Evolutionary conservation across 1,284 basidiomycete genomes (phyloP).

Genomic region (Nidula niveotomentosa): DNA sequence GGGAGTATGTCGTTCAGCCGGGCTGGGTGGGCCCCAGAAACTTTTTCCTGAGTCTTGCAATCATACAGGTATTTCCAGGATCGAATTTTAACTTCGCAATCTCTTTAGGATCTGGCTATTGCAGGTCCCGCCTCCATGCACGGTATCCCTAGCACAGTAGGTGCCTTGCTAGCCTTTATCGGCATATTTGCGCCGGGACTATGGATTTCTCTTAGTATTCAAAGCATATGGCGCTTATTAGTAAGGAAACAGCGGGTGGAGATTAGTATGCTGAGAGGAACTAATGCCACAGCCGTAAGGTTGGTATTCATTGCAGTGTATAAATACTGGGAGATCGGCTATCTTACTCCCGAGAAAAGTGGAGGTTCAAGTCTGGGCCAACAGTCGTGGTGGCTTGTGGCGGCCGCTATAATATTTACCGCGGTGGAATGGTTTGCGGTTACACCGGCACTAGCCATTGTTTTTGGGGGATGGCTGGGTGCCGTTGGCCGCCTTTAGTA

Average conservation of each 20-base stretch:
- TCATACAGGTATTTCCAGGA: slow-evolving; percentile 52
- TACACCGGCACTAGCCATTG: slow-evolving; percentile 27
- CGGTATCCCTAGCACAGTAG: slow-evolving; percentile 28
- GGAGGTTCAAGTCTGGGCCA: slow-evolving; percentile 24
- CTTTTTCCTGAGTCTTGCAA: slow-evolving; percentile 58
- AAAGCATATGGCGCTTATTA: slow-evolving; percentile 48
- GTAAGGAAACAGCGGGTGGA: slow-evolving; percentile 36
- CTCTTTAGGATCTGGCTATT: slow-evolving; percentile 49
- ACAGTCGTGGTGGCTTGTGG: slow-evolving; percentile 35
- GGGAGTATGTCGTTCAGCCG: slow-evolving; percentile 54
- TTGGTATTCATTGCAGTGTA: slow-evolving; percentile 57
- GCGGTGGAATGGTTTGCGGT: slow-evolving; percentile 31
- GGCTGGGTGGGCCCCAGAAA: slow-evolving; percentile 52
- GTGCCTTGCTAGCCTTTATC: slow-evolving; percentile 45
- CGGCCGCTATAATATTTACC: slow-evolving; percentile 26
- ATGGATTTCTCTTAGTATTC: slow-evolving; percentile 46
- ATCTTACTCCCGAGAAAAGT: slow-evolving; percentile 22
- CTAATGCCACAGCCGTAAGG: slow-evolving; percentile 55
- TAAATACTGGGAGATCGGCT: slow-evolving; percentile 43
- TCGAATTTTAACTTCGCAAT: slow-evolving; percentile 63
- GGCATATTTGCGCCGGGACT: slow-evolving; percentile 54
- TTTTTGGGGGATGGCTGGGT: slow-evolving; percentile 27
- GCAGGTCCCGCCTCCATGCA: slow-evolving; percentile 22
- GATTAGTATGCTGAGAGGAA: slow-evolving; percentile 43
- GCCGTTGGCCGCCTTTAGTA: slow-evolving; percentile 12